phyloP scores from a whole-genome alignment of 768 basidiomycete genomes.

The Boletales sp. region DNA sequence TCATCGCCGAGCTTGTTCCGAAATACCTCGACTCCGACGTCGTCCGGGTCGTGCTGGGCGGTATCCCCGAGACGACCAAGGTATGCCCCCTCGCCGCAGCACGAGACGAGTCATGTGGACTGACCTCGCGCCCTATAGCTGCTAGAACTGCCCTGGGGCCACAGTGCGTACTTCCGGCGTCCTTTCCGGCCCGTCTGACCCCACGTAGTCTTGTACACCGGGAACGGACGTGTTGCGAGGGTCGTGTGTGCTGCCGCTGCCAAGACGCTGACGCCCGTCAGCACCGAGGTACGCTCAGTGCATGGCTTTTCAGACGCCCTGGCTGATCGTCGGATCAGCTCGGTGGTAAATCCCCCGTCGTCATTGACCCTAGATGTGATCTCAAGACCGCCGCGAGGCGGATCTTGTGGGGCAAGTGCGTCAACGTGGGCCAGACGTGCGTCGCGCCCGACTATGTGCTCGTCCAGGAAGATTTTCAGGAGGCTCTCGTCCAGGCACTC shows the following conservation, averaged over 20 bases:
- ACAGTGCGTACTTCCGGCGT: conserved; percentile 35
- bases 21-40: conserved; percentile 72
- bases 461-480: conserved; percentile 40
- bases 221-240: conserved; percentile 55
- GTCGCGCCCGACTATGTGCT: conserved; percentile 57
- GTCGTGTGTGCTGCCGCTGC: conserved; percentile 75
- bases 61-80: conserved; percentile 58
- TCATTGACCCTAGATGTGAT: conserved; percentile 69
- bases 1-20: conserved; percentile 65
- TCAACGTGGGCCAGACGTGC: conserved; percentile 79
- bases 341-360: conserved; percentile 71
- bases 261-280: conserved; percentile 68
- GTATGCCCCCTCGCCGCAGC: conserved; percentile 18
- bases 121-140: conserved; percentile 37
- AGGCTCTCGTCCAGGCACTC: conserved; percentile 37
- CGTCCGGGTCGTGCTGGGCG: conserved; percentile 68
- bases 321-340: conserved; percentile 35
- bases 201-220: conserved; percentile 50
- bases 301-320: not conserved
- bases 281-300: conserved; percentile 42
- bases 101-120: not conserved
- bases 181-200: not conserved
- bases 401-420: conserved; percentile 78
- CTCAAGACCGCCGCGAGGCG: conserved; percentile 61
- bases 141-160: conserved; percentile 69